Evolutionary conservation across 441 rosid genomes (phyloP).

Genomic region (Erysimum pusillum): DNA sequence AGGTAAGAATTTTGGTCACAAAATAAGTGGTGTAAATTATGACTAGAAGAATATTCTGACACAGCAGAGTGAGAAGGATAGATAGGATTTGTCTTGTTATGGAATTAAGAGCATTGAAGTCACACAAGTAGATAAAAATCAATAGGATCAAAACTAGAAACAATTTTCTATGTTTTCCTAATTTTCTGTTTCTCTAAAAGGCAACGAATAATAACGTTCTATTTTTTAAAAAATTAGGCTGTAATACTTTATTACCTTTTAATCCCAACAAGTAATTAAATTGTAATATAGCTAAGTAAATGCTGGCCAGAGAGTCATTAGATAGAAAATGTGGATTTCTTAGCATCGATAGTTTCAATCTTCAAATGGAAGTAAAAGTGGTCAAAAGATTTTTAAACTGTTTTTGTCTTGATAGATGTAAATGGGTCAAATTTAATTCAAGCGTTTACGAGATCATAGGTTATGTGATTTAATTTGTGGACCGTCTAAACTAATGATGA

Average conservation of each 20-base stretch:
- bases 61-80: slow-evolving; percentile 25
- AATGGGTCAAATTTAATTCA: not conserved
- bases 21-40: slow-evolving; percentile 8
- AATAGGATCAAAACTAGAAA: slow-evolving; percentile 22
- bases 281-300: slow-evolving; percentile 20
- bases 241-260: slow-evolving; percentile 20
- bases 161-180: slow-evolving; percentile 4
- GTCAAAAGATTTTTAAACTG: slow-evolving; percentile 12
- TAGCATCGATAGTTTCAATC: slow-evolving; percentile 28
- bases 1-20: slow-evolving; percentile 1
- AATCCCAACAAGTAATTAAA: slow-evolving; percentile 4
- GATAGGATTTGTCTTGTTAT: slow-evolving; percentile 21
- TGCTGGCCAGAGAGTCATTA: slow-evolving; percentile 18
- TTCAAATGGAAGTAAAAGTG: slow-evolving; percentile 36
- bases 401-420: not conserved
- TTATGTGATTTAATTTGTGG: not conserved
- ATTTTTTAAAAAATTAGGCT: not conserved
- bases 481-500: slow-evolving; percentile 18
- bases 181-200: slow-evolving; percentile 5
- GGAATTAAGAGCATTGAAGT: slow-evolving; percentile 11
- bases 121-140: slow-evolving; percentile 9
- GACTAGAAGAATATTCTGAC: slow-evolving; percentile 39
- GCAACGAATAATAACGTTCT: not conserved
- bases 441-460: not conserved
- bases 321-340: slow-evolving; percentile 10